Evolutionary conservation across 2,329 filamentous ascomycete species (phyloP).

Genomic region (Apiospora koreana): DNA sequence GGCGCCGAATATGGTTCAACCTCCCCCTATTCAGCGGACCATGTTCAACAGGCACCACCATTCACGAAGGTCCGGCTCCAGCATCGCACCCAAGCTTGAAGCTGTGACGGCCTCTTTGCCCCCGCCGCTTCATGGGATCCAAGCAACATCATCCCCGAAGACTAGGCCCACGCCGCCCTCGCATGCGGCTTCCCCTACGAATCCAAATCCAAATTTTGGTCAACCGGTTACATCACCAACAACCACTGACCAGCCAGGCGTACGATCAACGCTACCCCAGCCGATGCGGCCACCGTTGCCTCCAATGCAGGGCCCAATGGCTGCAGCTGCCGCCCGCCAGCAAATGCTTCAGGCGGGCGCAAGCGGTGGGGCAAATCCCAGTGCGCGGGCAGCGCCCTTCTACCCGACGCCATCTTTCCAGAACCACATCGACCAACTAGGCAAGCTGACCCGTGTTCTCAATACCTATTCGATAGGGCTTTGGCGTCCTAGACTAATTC

Average conservation of each 20-base stretch:
- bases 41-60: conserved; percentile 77
- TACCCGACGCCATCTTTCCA: conserved; percentile 84
- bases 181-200: conserved; percentile 62
- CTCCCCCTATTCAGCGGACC: conserved; percentile 76
- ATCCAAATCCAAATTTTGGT: conserved; percentile 44
- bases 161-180: conserved; percentile 78
- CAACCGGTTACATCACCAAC: conserved; percentile 45
- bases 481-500: conserved; percentile 67
- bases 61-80: conserved; percentile 69
- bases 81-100: conserved; percentile 75
- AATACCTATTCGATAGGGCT: background rate
- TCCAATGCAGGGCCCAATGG: conserved; percentile 35
- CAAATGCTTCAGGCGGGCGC: conserved; percentile 35
- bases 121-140: conserved; percentile 43
- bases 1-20: conserved; percentile 68
- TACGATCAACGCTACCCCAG: conserved; percentile 40
- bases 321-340: conserved; percentile 33
- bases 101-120: conserved; percentile 49
- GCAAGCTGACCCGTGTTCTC: conserved; percentile 62
- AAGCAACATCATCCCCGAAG: conserved; percentile 65
- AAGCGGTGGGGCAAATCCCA: background rate
- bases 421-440: conserved; percentile 92
- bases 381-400: conserved; percentile 47
- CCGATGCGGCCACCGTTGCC: conserved; percentile 34
- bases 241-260: conserved; percentile 48